Evolutionary conservation across 2,329 filamentous ascomycete genomes (phyloP).

Genomic region (Gnomoniopsis smithogilvyi): DNA sequence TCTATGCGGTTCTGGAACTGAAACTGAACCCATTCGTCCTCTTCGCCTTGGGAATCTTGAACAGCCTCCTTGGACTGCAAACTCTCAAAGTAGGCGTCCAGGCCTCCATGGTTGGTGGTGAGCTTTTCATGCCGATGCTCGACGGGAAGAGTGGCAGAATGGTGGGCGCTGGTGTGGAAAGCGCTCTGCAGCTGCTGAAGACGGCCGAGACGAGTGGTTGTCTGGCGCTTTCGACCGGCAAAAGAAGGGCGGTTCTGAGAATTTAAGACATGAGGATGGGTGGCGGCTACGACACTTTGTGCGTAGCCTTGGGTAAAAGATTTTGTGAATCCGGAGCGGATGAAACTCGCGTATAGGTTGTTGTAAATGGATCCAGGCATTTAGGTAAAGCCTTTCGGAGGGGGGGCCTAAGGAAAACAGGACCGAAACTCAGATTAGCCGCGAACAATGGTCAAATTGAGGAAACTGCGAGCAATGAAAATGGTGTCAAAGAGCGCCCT

Average conservation of each 20-base stretch:
- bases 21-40: conserved; percentile 87
- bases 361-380: conserved; percentile 72
- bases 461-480: no score
- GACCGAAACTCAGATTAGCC: no score
- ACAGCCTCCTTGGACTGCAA: conserved; percentile 76
- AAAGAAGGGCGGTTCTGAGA: conserved; percentile 65
- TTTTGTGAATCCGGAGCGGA: conserved; percentile 96
- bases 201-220: conserved; percentile 49
- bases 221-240: conserved; percentile 46
- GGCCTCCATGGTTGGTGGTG: conserved; percentile 53
- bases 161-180: conserved; percentile 62
- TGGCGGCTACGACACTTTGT: conserved; percentile 93
- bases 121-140: conserved; percentile 55
- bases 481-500: not conserved
- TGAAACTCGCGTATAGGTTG: conserved; percentile 72
- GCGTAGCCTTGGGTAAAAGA: conserved; percentile 97
- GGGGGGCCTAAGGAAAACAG: conserved; percentile 32
- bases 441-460: no score
- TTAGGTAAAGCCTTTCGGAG: conserved; percentile 72
- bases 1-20: conserved; percentile 86
- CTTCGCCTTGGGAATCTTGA: conserved; percentile 43
- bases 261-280: conserved; percentile 75
- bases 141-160: conserved; percentile 47
- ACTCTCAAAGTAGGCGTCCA: conserved; percentile 91
- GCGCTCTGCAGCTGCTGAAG: conserved; percentile 73